A percentile compares a stretch with the other conserved stretches of the same genome.
phyloP scores from a whole-genome alignment of 2,329 filamentous ascomycete species.

The Dendrostoma leiphaemia region DNA sequence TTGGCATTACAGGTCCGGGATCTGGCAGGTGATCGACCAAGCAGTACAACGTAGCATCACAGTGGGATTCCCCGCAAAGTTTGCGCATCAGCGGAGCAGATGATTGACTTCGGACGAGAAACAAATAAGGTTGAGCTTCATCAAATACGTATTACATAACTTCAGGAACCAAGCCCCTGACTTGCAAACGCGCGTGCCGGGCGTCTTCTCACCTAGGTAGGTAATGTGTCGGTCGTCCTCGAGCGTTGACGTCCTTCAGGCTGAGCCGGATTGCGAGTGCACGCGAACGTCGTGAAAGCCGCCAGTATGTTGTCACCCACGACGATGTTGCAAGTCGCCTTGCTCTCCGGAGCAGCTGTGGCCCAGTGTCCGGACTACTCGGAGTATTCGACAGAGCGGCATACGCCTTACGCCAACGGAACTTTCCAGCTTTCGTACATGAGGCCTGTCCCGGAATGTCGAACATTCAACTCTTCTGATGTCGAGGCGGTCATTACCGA shows the following conservation, averaged over 20 bases:
- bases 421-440: conserved; percentile 76
- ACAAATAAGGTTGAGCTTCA: no score
- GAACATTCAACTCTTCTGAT: conserved; percentile 74
- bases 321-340: background rate
- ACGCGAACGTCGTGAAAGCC: background rate
- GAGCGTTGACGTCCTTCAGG: background rate
- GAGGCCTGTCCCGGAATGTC: conserved; percentile 71
- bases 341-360: conserved; percentile 5
- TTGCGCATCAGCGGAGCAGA: background rate
- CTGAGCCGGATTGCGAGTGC: background rate
- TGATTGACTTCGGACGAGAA: no score
- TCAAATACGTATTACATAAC: background rate
- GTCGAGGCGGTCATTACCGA: conserved; percentile 75
- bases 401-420: conserved; percentile 75
- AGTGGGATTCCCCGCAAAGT: background rate
- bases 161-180: no score
- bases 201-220: no score
- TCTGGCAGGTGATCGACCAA: background rate
- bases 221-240: background rate
- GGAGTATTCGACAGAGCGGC: conserved; percentile 54
- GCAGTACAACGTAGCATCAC: conserved; percentile 2
- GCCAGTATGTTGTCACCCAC: background rate
- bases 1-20: background rate
- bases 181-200: no score
- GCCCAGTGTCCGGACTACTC: conserved; percentile 62